These are phyloP conservation scores for Agaricus subrufescens DNA, from an alignment of 768 basidiomycete genomes.

Conservation along the genomic window DNA sequence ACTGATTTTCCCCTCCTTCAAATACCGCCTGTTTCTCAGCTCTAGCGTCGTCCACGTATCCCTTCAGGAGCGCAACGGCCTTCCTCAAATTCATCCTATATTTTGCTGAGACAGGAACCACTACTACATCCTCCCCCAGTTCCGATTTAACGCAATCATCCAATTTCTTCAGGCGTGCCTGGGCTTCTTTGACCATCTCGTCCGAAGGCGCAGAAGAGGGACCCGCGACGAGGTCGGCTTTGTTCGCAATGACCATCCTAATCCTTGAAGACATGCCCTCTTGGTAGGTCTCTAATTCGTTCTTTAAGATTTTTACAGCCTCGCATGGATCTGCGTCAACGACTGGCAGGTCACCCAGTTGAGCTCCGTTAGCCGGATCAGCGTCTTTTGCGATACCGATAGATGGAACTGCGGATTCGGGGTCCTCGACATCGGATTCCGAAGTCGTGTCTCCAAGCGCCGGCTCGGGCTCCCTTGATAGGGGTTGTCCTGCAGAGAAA, in stretches of 20 bases:
- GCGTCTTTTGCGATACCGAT: background rate
- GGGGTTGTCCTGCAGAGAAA: conserved; percentile 47
- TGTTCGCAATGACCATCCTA: conserved; percentile 87
- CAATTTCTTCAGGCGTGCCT: conserved; percentile 49
- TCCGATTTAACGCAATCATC: conserved; percentile 51
- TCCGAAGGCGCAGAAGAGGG: conserved; percentile 22
- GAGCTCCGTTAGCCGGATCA: background rate
- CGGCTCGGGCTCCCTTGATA: background rate
- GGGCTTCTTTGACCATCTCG: conserved; percentile 47
- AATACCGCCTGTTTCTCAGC: conserved; percentile 1
- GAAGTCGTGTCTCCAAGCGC: background rate
- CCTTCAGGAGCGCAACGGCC: conserved; percentile 63
- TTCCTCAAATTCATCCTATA: conserved; percentile 74
- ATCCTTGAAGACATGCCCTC: conserved; percentile 73
- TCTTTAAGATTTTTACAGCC: conserved; percentile 64
- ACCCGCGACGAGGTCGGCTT: conserved; percentile 79
- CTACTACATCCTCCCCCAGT: conserved; percentile 50
- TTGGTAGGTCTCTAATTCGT: conserved; percentile 84
- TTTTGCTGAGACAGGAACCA: conserved; percentile 85
- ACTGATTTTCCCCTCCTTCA: conserved; percentile 14
- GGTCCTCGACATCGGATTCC: background rate
- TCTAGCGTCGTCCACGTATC: conserved; percentile 50
- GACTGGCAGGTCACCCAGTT: background rate
- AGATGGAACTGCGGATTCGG: background rate
- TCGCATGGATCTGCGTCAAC: conserved; percentile 55